Base-by-base conservation (phyloP, 805 yeast species). In the Lipomyces yamanashiensis region DNA sequence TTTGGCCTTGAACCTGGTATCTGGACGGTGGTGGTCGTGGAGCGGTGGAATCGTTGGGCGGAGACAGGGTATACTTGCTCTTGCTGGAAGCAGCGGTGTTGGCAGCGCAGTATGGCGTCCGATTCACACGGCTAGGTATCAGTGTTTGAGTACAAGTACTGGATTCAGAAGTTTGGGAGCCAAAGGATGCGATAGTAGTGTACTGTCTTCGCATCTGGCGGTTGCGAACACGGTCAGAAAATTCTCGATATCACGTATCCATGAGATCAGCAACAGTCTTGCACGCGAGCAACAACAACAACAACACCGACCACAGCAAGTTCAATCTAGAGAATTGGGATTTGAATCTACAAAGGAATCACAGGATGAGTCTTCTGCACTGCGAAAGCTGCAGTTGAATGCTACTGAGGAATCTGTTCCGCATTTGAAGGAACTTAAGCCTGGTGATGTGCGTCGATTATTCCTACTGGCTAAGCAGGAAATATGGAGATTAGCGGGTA, bases 391-490 rank as follows among this genome's bases (percentile, higher is more conserved):
- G 33, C 41, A 44, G 41, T 15, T 41, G 17, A 41, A 8, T 5
- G 28, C 41, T 15, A 8, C 54, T 10, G 52, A 45, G 12, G 59
- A 51, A 48, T 17, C 28, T 58, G 34, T 13, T 40, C 49, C 28
- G 12, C 48, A 23, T 7, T 21, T 59, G 12, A 61, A 61, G 19
- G 50, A 58, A 17, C 59, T 65, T 9, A 67, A 69, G 9, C 41
- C 67, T 7, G 61, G 69, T 13, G 87, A 84, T 62, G 75, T 84
- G 19, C 28, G 71, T 58, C 73, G 89, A 49, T 74, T 88, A 34
- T 80, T 87, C 58, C 75, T 74, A 33, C 77, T 88, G 13, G 85
- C 88, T 0, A 80, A 76, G 64, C 82, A 85, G 1, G 92, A 88
- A 72, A 71, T 80, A 8, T 78, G 78, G 60, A 81, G 86, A 2